phyloP scores from a whole-genome alignment of 2,329 filamentous ascomycete species.

The Madurella fahalii region DNA sequence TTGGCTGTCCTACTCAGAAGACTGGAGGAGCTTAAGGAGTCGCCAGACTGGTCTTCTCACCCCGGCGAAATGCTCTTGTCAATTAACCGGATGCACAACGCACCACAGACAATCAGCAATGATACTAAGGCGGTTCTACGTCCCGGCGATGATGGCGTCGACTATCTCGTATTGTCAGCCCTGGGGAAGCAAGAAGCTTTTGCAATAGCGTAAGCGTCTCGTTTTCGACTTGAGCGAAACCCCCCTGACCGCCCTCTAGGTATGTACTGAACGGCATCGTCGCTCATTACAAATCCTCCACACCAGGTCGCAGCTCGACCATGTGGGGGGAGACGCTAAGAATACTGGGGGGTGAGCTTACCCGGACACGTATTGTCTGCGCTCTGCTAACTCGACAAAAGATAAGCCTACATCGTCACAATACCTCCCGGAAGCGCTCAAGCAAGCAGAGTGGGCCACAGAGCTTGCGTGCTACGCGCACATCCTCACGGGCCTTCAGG shows the following conservation, averaged over 20 bases:
- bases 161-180: conserved; percentile 57
- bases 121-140: conserved; percentile 55
- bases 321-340: conserved; percentile 39
- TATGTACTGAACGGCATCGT: conserved; percentile 54
- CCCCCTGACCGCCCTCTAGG: conserved; percentile 32
- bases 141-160: conserved; percentile 44
- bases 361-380: neutral
- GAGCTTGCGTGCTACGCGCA: conserved; percentile 65
- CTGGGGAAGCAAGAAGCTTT: conserved; percentile 57
- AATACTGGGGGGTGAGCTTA: conserved; percentile 31
- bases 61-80: conserved; percentile 52
- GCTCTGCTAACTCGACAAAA: conserved; percentile 6
- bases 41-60: conserved; percentile 43
- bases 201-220: conserved; percentile 47
- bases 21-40: conserved; percentile 52
- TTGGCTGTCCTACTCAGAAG: conserved; percentile 57
- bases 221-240: neutral
- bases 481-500: conserved; percentile 66
- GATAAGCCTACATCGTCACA: conserved; percentile 32
- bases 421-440: conserved; percentile 54
- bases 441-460: conserved; percentile 59
- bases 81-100: conserved; percentile 47
- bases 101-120: conserved; percentile 48
- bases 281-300: conserved; percentile 34
- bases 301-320: conserved; percentile 35